Evolutionary conservation across 2,329 filamentous ascomycete species (phyloP), one percentile per base, ranked within the genome.

Genomic region (Arthrobotrys iridis): DNA sequence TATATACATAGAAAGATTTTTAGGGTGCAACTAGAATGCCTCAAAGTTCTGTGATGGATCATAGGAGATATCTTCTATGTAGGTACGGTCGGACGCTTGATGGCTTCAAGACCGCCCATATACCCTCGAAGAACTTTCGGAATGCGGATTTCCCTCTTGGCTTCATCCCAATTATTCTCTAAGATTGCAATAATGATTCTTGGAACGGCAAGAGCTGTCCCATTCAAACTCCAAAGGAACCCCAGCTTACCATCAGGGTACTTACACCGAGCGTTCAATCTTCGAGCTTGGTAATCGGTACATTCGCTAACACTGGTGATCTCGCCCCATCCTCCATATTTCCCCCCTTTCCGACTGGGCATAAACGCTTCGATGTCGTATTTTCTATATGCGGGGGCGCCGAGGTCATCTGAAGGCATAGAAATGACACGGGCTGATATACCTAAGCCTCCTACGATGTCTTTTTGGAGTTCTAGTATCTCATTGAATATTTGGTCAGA

Each of bases 331-430:
- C 78, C 78, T 28, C 92, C 93, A 8, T 87, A 85, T 78, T 90
- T 86, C 65, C 85, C 86, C 24, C 85, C 84, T 58, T 84, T 85
- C 3, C 94, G 87, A 41, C 91, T 93, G 0, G 95, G 95, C 84
- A 99, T 98, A 83, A 90, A 93, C 2, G 92, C 93, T 81, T 99
- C 95, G 65, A 99, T 96, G 81, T 99, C 95, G 77, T 90, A 87
- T 82, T 99, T 99, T 76, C 93, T 87, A 20, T 85, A 87, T 10
- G 95, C 95, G 26, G 91, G 93, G 5, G 95, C 94, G 77, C 95
- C 95, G 0, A 99, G 88, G 82, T 99, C 95, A 0, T 87, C 85
- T 0, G 90, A 87, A 0, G 95, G 94, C 94, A 98, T 98, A 82
- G 97, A 93, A 5, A 99, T 87, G 15, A 99, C 86, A 70, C 94